These are phyloP conservation scores for Fraxinus pennsylvanica DNA, from an alignment of 257 asterid genomes.

Conservation along the genomic window DNA sequence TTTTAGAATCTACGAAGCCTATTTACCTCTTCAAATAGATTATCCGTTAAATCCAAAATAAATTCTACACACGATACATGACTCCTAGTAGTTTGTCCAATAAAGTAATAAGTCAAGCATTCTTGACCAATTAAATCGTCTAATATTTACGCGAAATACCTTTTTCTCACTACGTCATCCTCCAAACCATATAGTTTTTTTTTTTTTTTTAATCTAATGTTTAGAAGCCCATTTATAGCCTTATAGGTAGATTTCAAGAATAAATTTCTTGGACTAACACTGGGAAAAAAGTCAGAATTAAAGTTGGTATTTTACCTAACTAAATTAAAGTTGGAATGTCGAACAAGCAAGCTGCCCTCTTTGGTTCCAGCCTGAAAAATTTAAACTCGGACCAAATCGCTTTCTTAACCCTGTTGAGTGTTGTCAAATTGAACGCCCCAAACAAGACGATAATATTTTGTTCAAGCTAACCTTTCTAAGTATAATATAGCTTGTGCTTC, in stretches of 20 bases:
- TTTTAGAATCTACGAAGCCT: background rate
- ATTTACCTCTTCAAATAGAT: background rate
- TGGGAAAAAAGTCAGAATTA: background rate
- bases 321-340: background rate
- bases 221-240: background rate
- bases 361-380: background rate
- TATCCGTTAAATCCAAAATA: too few species aligned
- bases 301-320: background rate
- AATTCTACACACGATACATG: too few species aligned
- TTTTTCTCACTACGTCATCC: background rate
- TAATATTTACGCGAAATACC: background rate
- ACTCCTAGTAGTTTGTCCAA: background rate
- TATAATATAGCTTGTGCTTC: background rate
- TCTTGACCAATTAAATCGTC: background rate
- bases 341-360: slow-evolving; percentile 1
- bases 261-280: background rate
- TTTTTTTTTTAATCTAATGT: too few species aligned
- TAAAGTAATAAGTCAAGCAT: too few species aligned
- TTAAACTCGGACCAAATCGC: too few species aligned
- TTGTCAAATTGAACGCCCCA: slow-evolving; percentile 4
- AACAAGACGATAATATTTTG: background rate
- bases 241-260: background rate
- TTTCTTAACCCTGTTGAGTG: too few species aligned
- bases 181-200: background rate
- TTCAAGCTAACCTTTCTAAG: background rate